phyloP scores from a whole-genome alignment of 1,139 yeast species.

The Geotrichum australiense region DNA sequence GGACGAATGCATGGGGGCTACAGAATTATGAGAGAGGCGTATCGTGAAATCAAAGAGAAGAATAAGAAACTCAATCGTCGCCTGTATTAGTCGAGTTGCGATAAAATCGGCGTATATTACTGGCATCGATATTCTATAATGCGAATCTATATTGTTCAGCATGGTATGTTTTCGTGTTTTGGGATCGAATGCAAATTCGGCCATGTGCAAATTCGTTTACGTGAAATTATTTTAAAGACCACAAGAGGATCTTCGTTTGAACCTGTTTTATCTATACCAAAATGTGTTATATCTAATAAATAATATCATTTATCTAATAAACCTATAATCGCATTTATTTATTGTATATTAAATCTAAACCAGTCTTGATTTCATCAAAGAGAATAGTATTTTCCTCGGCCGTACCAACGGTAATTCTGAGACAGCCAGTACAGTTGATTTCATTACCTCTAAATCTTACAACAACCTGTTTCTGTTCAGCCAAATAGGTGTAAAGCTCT shows the following conservation, averaged over 20 bases:
- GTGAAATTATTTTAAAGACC: too few relatives aligned
- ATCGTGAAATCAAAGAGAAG: slow-evolving; percentile 42
- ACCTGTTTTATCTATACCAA: too few relatives aligned
- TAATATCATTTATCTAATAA: too few relatives aligned
- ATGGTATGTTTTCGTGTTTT: too few relatives aligned
- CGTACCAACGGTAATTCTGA: slow-evolving; percentile 85
- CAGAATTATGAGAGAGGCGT: slow-evolving; percentile 64
- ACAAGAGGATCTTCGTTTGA: too few relatives aligned
- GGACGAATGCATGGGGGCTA: slow-evolving; percentile 85
- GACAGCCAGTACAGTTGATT: slow-evolving; percentile 77
- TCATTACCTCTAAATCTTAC: slow-evolving; percentile 89
- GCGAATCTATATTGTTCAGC: too few relatives aligned
- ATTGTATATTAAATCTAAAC: slow-evolving; percentile 27
- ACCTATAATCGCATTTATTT: too few relatives aligned
- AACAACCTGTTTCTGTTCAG: slow-evolving; percentile 67
- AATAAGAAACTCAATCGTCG: slow-evolving; percentile 18
- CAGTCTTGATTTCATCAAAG: slow-evolving; percentile 44
- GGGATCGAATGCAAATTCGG: too few relatives aligned
- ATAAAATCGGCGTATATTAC: too few relatives aligned
- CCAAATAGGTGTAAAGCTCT: slow-evolving; percentile 58
- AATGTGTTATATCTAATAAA: too few relatives aligned
- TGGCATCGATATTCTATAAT: too few relatives aligned
- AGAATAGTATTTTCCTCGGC: slow-evolving; percentile 58
- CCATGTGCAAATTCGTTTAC: too few relatives aligned
- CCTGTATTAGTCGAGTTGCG: not conserved